A percentile compares a stretch with the other conserved stretches of the same genome.
phyloP scores from a whole-genome alignment of 805 yeast genomes.

The Cyberlindnera lachancei region DNA sequence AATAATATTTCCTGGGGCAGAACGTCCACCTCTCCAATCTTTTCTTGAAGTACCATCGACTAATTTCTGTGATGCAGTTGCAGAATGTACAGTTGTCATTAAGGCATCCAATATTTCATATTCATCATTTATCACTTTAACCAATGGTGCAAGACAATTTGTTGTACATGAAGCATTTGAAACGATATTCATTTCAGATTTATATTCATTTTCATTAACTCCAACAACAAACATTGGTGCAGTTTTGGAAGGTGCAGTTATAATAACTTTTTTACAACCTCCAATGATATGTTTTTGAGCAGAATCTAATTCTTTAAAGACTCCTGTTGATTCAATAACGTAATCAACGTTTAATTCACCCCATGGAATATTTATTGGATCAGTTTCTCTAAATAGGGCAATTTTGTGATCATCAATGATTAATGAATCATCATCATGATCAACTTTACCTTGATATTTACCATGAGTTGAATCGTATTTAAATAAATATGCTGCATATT shows the following conservation, averaged over 20 bases:
- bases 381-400: constrained; percentile 69
- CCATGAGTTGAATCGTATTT: constrained; percentile 95
- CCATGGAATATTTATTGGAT: constrained; percentile 88
- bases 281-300: constrained; percentile 80
- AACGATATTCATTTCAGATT: constrained; percentile 64
- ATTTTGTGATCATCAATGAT: constrained; percentile 65
- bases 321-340: constrained; percentile 93
- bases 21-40: constrained; percentile 99
- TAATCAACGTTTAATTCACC: constrained; percentile 72
- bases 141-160: constrained; percentile 91
- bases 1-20: constrained; percentile 91
- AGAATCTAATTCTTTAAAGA: constrained; percentile 76
- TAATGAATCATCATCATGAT: constrained; percentile 46
- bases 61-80: constrained; percentile 93
- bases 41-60: constrained; percentile 96
- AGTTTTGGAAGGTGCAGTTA: constrained; percentile 89
- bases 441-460: constrained; percentile 68
- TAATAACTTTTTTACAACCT: constrained; percentile 92
- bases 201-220: constrained; percentile 78
- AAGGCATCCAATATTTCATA: constrained; percentile 88
- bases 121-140: constrained; percentile 79
- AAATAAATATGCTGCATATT: constrained; percentile 92
- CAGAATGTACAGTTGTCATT: constrained; percentile 95
- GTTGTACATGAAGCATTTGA: constrained; percentile 96
- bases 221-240: constrained; percentile 95